These are phyloP conservation scores for Aureobasidium uvarum DNA, from an alignment of 2,329 filamentous ascomycete genomes.

Conservation along the genomic window DNA sequence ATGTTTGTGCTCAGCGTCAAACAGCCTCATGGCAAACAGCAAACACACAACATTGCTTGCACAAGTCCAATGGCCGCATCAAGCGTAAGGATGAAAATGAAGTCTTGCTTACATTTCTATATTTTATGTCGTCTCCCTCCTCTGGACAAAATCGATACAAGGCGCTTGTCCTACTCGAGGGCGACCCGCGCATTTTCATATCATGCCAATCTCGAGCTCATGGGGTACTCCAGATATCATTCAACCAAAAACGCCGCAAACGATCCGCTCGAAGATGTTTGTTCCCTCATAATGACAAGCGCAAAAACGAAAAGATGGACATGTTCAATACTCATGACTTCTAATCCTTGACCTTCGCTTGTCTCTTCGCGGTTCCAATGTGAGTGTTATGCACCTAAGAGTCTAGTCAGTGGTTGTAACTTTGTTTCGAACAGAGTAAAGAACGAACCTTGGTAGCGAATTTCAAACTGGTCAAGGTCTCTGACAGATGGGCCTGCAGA, in stretches of 20 bases:
- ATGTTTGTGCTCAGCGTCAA: slow-evolving; percentile 5
- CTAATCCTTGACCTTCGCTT: slow-evolving; percentile 57
- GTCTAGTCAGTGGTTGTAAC: background rate
- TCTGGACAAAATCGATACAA: background rate
- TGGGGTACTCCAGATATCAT: slow-evolving; percentile 12
- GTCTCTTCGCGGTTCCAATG: slow-evolving; percentile 81
- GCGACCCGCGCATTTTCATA: background rate
- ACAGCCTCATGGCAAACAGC: background rate
- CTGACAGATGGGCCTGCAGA: slow-evolving; percentile 81
- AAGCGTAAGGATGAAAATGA: background rate
- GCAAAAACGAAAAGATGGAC: slow-evolving; percentile 4
- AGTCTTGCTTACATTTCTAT: slow-evolving; percentile 21
- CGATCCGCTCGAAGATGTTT: background rate
- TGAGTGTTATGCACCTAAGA: slow-evolving; percentile 78
- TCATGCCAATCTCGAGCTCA: background rate
- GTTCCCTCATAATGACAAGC: background rate
- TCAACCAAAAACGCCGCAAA: slow-evolving; percentile 12
- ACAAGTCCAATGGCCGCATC: background rate
- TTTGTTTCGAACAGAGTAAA: background rate
- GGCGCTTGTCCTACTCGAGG: background rate
- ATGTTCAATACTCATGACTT: slow-evolving; percentile 11
- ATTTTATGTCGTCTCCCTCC: background rate
- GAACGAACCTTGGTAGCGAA: slow-evolving; percentile 83
- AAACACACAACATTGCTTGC: background rate
- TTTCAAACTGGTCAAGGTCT: slow-evolving; percentile 90